Conservation (phyloP, 2,329 filamentous ascomycete genomes). For the Raffaelea arxii region DNA sequence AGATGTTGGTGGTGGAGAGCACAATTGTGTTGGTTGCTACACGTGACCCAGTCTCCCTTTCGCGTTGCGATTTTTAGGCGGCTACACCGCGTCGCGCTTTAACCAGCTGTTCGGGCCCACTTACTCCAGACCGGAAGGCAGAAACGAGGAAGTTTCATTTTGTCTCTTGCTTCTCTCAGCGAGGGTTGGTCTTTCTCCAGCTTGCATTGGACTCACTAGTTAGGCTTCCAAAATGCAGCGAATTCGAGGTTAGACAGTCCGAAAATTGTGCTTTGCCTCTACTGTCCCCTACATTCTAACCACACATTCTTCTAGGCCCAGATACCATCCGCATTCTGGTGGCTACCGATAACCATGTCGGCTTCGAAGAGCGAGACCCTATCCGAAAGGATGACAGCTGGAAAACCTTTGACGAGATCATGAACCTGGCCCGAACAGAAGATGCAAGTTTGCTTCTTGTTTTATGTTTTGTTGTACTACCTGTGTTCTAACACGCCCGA, state of each 20-base stretch:
- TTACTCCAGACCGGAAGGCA: too few relatives aligned
- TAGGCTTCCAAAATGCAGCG: slow-evolving; percentile 15
- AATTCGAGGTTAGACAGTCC: slow-evolving; percentile 14
- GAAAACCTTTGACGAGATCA: slow-evolving; percentile 90
- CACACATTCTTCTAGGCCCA: slow-evolving; percentile 36
- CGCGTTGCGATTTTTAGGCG: slow-evolving; percentile 10
- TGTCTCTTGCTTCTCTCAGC: neutral
- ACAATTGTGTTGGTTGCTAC: slow-evolving; percentile 1
- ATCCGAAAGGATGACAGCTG: slow-evolving; percentile 96
- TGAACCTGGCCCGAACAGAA: slow-evolving; percentile 73
- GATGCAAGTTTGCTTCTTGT: slow-evolving; percentile 45
- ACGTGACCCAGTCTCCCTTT: slow-evolving; percentile 13
- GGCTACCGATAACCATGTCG: slow-evolving; percentile 95
- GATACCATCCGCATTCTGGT: slow-evolving; percentile 93
- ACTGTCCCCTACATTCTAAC: too few relatives aligned
- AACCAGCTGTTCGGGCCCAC: neutral
- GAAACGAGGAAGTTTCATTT: too few relatives aligned
- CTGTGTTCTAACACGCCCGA: neutral
- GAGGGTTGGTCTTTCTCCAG: too few relatives aligned
- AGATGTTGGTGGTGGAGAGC: neutral
- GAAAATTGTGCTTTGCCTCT: too few relatives aligned
- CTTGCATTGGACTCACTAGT: too few relatives aligned
- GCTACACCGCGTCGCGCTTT: slow-evolving; percentile 10
- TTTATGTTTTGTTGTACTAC: neutral
- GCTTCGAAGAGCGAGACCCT: slow-evolving; percentile 85